These are phyloP conservation scores for Mortierella claussenii DNA, from an alignment of 192 early-diverging fungal species.

Conservation along the genomic window DNA sequence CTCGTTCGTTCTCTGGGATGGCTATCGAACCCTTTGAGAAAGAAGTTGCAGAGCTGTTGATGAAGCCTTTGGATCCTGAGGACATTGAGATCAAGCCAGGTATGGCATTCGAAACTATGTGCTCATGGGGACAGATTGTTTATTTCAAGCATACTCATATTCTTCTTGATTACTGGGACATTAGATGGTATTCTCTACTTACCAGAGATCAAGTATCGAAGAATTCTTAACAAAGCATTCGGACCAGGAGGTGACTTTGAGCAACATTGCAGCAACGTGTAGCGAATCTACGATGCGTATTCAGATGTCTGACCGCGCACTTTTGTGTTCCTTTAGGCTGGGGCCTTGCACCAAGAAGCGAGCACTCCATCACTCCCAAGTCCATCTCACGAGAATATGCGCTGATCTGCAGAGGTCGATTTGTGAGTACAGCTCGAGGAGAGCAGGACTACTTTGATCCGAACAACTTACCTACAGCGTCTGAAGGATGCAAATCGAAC, in stretches of 20 bases:
- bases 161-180: not conserved
- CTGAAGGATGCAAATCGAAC: conserved; percentile 91
- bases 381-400: conserved; percentile 94
- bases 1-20: conserved; percentile 79
- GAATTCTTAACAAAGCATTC: conserved; percentile 94
- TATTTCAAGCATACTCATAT: not conserved
- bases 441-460: conserved; percentile 92
- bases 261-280: too few species aligned
- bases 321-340: conserved; percentile 58
- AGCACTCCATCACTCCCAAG: conserved; percentile 81
- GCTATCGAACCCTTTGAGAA: conserved; percentile 77
- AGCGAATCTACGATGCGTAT: too few species aligned
- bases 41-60: conserved; percentile 74
- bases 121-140: not conserved
- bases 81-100: conserved; percentile 96
- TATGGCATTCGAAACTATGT: too few species aligned
- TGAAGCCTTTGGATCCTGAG: conserved; percentile 72
- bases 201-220: conserved; percentile 98
- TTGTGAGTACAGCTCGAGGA: conserved; percentile 91
- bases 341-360: conserved; percentile 89
- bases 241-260: conserved; percentile 84
- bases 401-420: conserved; percentile 86
- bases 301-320: not conserved
- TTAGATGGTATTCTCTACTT: conserved; percentile 93
- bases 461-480: conserved; percentile 79